Percentiles rank a stretch among this genome's conserved stretches.
These are phyloP conservation scores for Croton setiger DNA, from an alignment of 441 rosid species.

Conservation along the genomic window DNA sequence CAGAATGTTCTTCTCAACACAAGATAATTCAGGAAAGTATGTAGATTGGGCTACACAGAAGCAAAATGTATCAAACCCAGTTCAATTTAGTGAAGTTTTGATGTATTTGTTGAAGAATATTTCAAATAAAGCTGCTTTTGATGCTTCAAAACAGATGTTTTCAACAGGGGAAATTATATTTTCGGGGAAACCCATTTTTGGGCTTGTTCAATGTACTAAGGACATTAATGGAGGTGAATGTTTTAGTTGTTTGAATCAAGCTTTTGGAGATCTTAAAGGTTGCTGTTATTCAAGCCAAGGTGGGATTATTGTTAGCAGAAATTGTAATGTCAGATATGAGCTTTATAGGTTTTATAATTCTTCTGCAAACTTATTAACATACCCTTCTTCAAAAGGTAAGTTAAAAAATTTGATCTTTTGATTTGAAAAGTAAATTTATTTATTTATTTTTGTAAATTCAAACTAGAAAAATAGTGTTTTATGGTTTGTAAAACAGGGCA, in stretches of 20 bases:
- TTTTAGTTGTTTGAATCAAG: slow-evolving; percentile 11
- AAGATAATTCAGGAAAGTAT: slow-evolving; percentile 16
- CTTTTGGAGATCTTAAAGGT: slow-evolving; percentile 11
- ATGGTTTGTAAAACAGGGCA: slow-evolving; percentile 11
- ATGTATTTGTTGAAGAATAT: background rate
- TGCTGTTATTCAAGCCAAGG: slow-evolving; percentile 20
- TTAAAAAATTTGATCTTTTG: background rate
- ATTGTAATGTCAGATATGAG: slow-evolving; percentile 32
- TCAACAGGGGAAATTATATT: slow-evolving; percentile 21
- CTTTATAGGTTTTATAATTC: slow-evolving; percentile 24
- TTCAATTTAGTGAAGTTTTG: slow-evolving; percentile 1
- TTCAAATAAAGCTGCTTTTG: background rate
- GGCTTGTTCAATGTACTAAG: slow-evolving; percentile 32
- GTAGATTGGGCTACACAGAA: slow-evolving; percentile 3
- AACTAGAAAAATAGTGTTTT: background rate
- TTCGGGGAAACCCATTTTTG: slow-evolving; percentile 13
- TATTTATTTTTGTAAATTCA: too few species aligned
- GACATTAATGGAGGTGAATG: slow-evolving; percentile 20
- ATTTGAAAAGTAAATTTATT: background rate
- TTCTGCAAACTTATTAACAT: slow-evolving; percentile 8
- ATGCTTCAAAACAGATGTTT: slow-evolving; percentile 13
- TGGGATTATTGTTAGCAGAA: slow-evolving; percentile 27
- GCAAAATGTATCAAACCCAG: slow-evolving; percentile 10
- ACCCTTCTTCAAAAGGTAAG: slow-evolving; percentile 15
- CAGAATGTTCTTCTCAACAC: background rate